Evolutionary conservation across 106 monocot species (phyloP).

Genomic region (Triglochin maritima): DNA sequence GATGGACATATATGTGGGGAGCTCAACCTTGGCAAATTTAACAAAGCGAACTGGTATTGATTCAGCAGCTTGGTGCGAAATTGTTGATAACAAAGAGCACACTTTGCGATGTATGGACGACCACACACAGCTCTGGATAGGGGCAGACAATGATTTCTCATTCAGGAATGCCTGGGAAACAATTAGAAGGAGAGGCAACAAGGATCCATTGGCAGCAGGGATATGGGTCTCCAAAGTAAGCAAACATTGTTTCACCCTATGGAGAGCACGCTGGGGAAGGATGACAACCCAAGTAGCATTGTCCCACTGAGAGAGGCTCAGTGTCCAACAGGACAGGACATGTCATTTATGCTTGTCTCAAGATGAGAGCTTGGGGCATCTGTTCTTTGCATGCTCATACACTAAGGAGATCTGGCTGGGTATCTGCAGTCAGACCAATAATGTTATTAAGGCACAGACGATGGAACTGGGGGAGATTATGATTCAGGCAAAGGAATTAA

Average conservation of each 20-base stretch:
- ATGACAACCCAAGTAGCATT: background rate
- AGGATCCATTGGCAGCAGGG: background rate
- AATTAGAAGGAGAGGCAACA: background rate
- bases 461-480: background rate
- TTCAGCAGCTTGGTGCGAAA: background rate
- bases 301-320: background rate
- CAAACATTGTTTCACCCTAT: background rate
- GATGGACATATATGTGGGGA: background rate
- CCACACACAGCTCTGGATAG: background rate
- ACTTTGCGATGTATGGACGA: background rate
- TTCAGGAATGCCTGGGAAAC: no score
- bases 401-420: background rate
- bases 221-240: background rate
- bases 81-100: background rate
- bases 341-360: background rate
- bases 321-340: background rate
- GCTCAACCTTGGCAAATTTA: background rate
- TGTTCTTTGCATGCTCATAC: background rate
- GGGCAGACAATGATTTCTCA: background rate
- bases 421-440: background rate
- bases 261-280: background rate
- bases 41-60: background rate
- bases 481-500: background rate
- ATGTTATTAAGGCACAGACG: background rate
- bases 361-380: background rate